Base-by-base conservation (phyloP, 2,329 filamentous ascomycete species). In the Fusarium protoensiforme region DNA sequence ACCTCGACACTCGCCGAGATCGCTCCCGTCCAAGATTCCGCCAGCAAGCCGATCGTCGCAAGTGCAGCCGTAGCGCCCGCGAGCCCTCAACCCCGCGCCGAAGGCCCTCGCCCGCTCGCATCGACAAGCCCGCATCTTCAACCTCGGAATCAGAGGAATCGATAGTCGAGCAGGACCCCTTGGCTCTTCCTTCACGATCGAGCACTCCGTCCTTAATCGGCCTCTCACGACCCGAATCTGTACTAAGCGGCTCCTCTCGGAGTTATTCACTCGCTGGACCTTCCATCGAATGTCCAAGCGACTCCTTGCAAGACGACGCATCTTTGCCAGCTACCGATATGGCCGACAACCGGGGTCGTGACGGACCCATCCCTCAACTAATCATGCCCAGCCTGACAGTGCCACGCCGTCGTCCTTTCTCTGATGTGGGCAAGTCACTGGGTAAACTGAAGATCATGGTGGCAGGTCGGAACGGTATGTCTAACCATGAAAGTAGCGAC, bases 361-460 rank as follows among this genome's bases (percentile, higher is more conserved):
- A 77, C 58, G 51, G 68, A 53, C 57, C 77, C 69, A 87, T 86
- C 43, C 92, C 93, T 27, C 95, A 98, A 81, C 88, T 99, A n/a
- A 94, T 99, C 68, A 99, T 99, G 96, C 96, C 96, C 7, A 98
- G 95, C 79, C 92, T 99, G 77, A 92, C 90, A 70, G 96, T 99
- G 90, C 96, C 96, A 5, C 93, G 91, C 69, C 91, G 96, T 58
- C 89, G 95, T 60, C 95, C 95, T 0, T 98, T 98, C 81, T 98
- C 96, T 0, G 91, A 93, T n/a, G 89, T 89, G 54, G 96, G 96
- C 18, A 96, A 93, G 83, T 88, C 88, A 36, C 89, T 98, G 80
- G 96, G 96, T 1, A 92, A 94, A 76, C 86, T 98, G 63, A 98
- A 97, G 84, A 86, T 98, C n/a, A 86, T 98, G 72, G 87, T 98